These are phyloP conservation scores for Chytridiales sp. DNA, from an alignment of 371 early-diverging fungal species.

Conservation along the genomic window DNA sequence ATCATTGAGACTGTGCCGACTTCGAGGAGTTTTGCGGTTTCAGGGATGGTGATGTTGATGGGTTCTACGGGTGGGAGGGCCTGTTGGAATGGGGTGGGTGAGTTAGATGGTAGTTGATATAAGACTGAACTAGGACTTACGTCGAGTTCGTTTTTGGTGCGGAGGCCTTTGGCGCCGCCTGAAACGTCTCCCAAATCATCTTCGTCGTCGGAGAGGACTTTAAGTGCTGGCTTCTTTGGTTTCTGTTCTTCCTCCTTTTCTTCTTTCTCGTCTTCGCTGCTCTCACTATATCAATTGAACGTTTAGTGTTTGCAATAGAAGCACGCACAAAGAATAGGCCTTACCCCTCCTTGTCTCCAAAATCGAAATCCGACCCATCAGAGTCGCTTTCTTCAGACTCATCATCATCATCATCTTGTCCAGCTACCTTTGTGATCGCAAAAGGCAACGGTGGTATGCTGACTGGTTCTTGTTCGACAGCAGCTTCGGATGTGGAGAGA, in stretches of 20 bases:
- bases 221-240: background rate
- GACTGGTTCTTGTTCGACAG: too few species aligned
- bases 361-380: background rate
- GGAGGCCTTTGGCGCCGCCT: slow-evolving; percentile 5
- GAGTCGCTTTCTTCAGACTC: background rate
- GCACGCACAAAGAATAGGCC: background rate
- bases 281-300: too few species aligned
- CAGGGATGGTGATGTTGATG: slow-evolving; percentile 56
- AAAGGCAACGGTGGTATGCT: too few species aligned
- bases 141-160: slow-evolving; percentile 38
- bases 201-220: background rate
- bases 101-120: background rate
- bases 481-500: too few species aligned
- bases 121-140: slow-evolving; percentile 6
- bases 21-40: slow-evolving; percentile 48
- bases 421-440: too few species aligned
- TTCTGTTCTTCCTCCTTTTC: too few species aligned
- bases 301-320: background rate
- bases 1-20: slow-evolving; percentile 70
- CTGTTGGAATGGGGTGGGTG: slow-evolving; percentile 1
- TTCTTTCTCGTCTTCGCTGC: too few species aligned
- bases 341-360: background rate
- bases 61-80: slow-evolving; percentile 53
- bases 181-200: slow-evolving; percentile 2
- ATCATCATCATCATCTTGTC: background rate